These are phyloP conservation scores for Plasmodium gallinaceum DNA, from an alignment of 169 alveolate genomes.

Conservation along the genomic window DNA sequence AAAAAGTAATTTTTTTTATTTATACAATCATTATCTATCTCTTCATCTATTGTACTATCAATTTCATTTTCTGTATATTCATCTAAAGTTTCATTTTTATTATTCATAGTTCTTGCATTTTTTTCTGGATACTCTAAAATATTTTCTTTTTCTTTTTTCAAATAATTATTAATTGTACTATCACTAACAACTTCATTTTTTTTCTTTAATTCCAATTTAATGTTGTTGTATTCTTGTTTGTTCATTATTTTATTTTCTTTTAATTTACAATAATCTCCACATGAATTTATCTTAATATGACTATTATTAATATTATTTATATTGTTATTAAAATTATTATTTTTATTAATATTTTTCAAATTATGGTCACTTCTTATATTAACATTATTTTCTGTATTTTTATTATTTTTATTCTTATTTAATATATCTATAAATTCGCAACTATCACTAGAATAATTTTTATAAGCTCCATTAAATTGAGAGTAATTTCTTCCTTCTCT, in stretches of 20 bases:
- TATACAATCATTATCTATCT: background rate
- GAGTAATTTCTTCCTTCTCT: no score
- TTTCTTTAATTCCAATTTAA: background rate
- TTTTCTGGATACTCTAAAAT: background rate
- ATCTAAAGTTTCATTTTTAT: background rate
- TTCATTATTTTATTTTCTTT: background rate
- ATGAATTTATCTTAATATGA: no score
- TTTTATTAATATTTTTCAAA: background rate
- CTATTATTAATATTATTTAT: no score
- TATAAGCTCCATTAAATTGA: background rate
- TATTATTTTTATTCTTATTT: background rate
- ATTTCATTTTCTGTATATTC: background rate
- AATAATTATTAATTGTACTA: background rate
- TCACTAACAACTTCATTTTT: background rate
- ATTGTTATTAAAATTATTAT: background rate
- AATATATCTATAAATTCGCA: background rate
- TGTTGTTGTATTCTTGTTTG: background rate
- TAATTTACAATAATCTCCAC: no score
- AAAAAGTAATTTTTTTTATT: slow-evolving; percentile 14
- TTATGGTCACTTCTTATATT: background rate
- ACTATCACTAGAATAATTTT: background rate
- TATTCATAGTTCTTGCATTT: background rate
- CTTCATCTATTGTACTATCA: background rate
- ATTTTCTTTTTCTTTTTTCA: background rate
- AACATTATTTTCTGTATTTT: background rate